phyloP scores from a whole-genome alignment of 306 rosid species.

The Trichosanthes cucumerina region DNA sequence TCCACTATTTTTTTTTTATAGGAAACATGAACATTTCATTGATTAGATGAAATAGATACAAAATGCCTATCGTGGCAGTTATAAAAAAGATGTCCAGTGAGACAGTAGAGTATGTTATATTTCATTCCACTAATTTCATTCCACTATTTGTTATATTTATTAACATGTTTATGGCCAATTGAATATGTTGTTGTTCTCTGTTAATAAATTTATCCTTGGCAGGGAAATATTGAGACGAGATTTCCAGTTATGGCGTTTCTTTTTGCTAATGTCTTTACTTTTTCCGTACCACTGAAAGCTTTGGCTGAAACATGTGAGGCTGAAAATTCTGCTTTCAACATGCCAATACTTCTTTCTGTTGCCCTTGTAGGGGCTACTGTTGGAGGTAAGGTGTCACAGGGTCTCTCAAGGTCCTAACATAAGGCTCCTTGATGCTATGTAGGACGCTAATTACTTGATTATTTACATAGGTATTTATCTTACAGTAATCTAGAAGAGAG shows the following conservation, averaged over 20 bases:
- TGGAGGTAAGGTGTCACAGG: slow-evolving; percentile 48
- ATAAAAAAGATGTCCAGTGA: no score
- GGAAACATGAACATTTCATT: no score
- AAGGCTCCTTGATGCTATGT: slow-evolving; percentile 15
- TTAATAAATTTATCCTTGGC: slow-evolving; percentile 12
- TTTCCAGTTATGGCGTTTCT: slow-evolving; percentile 40
- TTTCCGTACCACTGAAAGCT: slow-evolving; percentile 55
- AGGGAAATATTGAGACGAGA: slow-evolving; percentile 37
- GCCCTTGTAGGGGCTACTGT: slow-evolving; percentile 96
- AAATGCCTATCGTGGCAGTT: no score
- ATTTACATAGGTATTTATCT: neutral
- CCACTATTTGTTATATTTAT: slow-evolving; percentile 2
- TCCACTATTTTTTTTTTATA: neutral
- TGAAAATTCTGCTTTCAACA: slow-evolving; percentile 47
- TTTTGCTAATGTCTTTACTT: slow-evolving; percentile 44
- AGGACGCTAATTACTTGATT: neutral
- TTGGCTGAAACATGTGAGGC: slow-evolving; percentile 89
- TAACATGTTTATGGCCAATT: neutral
- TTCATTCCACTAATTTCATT: no score
- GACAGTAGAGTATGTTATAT: no score
- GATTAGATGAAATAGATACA: no score
- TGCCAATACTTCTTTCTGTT: slow-evolving; percentile 78
- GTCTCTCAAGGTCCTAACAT: no score
- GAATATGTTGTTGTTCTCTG: neutral
- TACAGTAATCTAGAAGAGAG: neutral